Evolutionary conservation across 202 grass and related monocot genomes (phyloP).

Genomic region (Brachypodium distachyon): DNA sequence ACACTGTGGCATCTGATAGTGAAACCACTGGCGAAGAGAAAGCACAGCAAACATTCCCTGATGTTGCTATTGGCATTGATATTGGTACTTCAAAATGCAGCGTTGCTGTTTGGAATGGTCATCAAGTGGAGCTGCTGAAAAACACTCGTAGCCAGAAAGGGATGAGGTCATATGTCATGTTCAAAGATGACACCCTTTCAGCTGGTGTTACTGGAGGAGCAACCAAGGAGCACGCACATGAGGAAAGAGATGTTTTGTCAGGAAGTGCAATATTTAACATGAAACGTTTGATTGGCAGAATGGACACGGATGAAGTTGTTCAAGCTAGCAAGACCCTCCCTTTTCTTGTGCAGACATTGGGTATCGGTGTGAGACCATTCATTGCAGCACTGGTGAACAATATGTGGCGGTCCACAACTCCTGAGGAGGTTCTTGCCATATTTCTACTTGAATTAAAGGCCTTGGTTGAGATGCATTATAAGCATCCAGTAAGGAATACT

Average conservation of each 20-base stretch:
- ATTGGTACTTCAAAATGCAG: slow-evolving; percentile 67
- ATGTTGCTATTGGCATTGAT: slow-evolving; percentile 68
- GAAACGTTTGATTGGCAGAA: slow-evolving; percentile 59
- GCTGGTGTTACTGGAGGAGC: slow-evolving; percentile 48
- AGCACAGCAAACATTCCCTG: slow-evolving; percentile 32
- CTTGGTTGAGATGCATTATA: slow-evolving; percentile 61
- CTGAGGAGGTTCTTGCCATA: slow-evolving; percentile 66
- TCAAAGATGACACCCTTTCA: slow-evolving; percentile 59
- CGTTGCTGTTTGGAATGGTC: slow-evolving; percentile 57
- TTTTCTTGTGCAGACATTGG: slow-evolving; percentile 65
- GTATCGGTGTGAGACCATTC: slow-evolving; percentile 53
- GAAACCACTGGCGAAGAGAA: slow-evolving; percentile 53
- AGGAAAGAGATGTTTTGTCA: slow-evolving; percentile 56
- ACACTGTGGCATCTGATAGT: slow-evolving; percentile 56
- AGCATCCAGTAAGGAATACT: slow-evolving; percentile 38
- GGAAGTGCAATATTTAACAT: slow-evolving; percentile 77
- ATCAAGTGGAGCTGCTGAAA: slow-evolving; percentile 51
- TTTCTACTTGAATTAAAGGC: slow-evolving; percentile 55
- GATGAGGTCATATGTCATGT: slow-evolving; percentile 70
- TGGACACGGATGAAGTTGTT: slow-evolving; percentile 70
- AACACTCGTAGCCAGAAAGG: slow-evolving; percentile 56
- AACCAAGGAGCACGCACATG: slow-evolving; percentile 17
- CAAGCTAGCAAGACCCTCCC: slow-evolving; percentile 59
- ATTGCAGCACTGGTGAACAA: slow-evolving; percentile 73
- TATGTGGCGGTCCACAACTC: slow-evolving; percentile 57